Percentiles rank a stretch among this genome's conserved stretches.
Evolutionary conservation across 1,284 basidiomycete species (phyloP).

Genomic region (Takashimella koratensis): DNA sequence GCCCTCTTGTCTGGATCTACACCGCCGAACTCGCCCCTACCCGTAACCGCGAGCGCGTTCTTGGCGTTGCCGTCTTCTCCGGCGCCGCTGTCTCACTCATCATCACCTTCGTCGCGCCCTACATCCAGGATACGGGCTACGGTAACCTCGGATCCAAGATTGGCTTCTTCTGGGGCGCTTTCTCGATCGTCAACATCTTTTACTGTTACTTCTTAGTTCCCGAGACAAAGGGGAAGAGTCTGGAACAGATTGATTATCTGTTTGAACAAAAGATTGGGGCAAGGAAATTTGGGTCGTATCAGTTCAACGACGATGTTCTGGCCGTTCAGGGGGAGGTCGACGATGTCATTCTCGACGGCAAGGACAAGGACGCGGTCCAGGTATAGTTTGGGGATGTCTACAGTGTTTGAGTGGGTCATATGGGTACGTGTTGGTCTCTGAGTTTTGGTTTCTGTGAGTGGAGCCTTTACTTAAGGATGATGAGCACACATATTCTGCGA

Average conservation of each 20-base stretch:
- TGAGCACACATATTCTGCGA: too few species aligned
- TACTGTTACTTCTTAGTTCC: neutral
- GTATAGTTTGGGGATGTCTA: too few species aligned
- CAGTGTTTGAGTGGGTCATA: too few species aligned
- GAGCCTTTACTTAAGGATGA: too few species aligned
- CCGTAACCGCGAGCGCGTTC: slow-evolving; percentile 14
- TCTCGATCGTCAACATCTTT: slow-evolving; percentile 17
- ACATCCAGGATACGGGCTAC: slow-evolving; percentile 11
- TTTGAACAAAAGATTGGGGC: too few species aligned
- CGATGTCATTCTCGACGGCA: too few species aligned
- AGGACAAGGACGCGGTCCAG: too few species aligned
- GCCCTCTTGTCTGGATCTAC: slow-evolving; percentile 17
- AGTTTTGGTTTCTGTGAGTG: too few species aligned
- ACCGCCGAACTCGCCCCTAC: slow-evolving; percentile 14
- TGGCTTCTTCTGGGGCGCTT: slow-evolving; percentile 22
- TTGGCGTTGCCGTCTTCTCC: slow-evolving; percentile 9
- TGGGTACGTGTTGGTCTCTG: too few species aligned
- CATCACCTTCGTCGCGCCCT: slow-evolving; percentile 8
- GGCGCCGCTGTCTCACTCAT: slow-evolving; percentile 14
- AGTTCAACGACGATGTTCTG: too few species aligned
- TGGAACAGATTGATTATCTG: slow-evolving; percentile 1
- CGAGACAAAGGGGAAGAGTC: neutral
- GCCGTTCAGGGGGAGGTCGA: too few species aligned
- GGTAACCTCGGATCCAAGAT: slow-evolving; percentile 1
- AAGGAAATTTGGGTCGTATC: too few species aligned